phyloP scores from a whole-genome alignment of 371 early-diverging fungal species.

The Blyttiomyces sp. region DNA sequence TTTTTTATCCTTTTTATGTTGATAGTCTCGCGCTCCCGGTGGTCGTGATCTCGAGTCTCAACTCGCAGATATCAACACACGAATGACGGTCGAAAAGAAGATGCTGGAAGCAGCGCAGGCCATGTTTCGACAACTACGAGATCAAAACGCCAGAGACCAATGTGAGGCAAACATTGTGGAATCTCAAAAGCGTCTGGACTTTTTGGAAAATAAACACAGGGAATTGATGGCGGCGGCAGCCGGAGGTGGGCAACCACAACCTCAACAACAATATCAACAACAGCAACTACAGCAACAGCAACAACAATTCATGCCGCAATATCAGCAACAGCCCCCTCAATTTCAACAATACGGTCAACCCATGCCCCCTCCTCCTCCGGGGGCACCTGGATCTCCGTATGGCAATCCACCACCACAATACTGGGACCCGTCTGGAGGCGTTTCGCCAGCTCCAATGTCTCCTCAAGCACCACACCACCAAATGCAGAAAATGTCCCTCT shows the following conservation, averaged over 20 bases:
- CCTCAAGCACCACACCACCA: too few relatives aligned
- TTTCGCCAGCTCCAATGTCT: too few relatives aligned
- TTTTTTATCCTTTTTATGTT: too few relatives aligned
- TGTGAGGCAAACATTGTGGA: slow-evolving; percentile 78
- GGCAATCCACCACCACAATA: too few relatives aligned
- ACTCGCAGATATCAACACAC: slow-evolving; percentile 2
- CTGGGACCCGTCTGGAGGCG: too few relatives aligned
- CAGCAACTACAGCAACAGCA: not conserved
- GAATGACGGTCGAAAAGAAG: not conserved
- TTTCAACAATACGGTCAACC: too few relatives aligned
- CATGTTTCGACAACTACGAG: slow-evolving; percentile 63
- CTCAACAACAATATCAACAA: not conserved
- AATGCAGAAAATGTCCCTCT: too few relatives aligned
- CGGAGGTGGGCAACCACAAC: too few relatives aligned
- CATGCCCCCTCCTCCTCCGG: too few relatives aligned
- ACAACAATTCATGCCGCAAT: not conserved
- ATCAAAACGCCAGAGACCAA: slow-evolving; percentile 66
- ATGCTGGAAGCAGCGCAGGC: slow-evolving; percentile 60
- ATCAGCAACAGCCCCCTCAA: not conserved
- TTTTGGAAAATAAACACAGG: slow-evolving; percentile 46
- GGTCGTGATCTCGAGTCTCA: too few relatives aligned
- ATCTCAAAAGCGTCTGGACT: slow-evolving; percentile 75
- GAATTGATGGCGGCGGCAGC: not conserved
- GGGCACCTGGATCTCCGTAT: too few relatives aligned
- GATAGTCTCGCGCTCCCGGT: too few relatives aligned